Evolutionary conservation across 2,329 filamentous ascomycete species (phyloP), one percentile per base, ranked within the genome.

Genomic region (Zymoseptoria crescenta): DNA sequence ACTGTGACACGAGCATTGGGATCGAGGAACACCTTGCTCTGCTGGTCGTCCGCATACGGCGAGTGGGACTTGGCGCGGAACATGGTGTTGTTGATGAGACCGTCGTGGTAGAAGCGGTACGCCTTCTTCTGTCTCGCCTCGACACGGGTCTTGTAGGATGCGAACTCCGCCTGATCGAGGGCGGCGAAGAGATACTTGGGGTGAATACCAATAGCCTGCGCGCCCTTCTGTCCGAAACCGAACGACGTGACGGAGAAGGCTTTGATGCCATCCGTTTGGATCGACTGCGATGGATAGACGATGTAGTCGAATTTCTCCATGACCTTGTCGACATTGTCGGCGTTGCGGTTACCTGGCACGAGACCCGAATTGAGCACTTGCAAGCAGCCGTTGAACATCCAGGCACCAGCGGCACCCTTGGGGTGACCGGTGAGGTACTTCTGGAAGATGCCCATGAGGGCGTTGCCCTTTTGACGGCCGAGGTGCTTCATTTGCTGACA

Each of bases 231-330:
- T 68, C 94, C 94, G 81, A 99, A 99, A 76, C 94, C 94, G 75
- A 99, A 99, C 0, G 95, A 99, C 6, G 95, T 99, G 64, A 99
- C 91, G 0, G 91, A 96, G 83, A 99, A 97, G 13, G 94, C 95
- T 80, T 97, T 99, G 81, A 99, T 83, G 64, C 94, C 94, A 70
- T 99, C 94, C 7, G 94, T 99, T 80, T 99, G 94, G 68, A 99
- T 92, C 75, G 86, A 89, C 69, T 89, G 89, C 77, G 89, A 96
- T 52, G 94, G 94, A 77, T 96, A 99, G 64, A 97, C 90, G 67
- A 99, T 96, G 79, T 96, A 89, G 74, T 99, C 94, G 68, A 94
- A 99, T 74, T 96, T 84, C 82, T 97, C 93, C 89, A 99, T 95
- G 67, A 92, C 82, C 73, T 92, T 85, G 74, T 99, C 94, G 57